A percentile compares a stretch with the other conserved stretches of the same genome.
Conservation (phyloP, 2,329 filamentous ascomycete species). For the Epichloe gansuensis region DNA sequence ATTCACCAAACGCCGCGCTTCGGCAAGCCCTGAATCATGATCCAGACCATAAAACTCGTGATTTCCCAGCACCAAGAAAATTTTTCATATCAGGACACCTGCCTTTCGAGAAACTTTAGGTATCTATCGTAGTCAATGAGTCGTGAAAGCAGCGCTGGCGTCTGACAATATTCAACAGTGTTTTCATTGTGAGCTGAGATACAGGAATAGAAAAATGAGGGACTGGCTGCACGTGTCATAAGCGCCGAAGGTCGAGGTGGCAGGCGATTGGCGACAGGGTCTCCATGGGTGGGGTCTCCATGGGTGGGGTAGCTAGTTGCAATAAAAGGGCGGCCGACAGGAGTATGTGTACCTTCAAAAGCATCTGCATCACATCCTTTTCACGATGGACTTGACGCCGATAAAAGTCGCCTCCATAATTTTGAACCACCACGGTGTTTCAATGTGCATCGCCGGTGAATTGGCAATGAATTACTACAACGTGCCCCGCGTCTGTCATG, state of each 20-base stretch:
- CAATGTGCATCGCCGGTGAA: constrained; percentile 7
- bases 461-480: constrained; percentile 10
- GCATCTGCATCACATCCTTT: not conserved
- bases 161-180: constrained; percentile 1
- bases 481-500: constrained; percentile 8
- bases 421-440: constrained; percentile 5
- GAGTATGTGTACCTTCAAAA: not conserved
- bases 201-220: not conserved
- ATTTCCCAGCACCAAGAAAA: constrained; percentile 40
- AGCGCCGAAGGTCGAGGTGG: not conserved
- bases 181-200: not conserved
- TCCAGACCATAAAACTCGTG: constrained; percentile 40
- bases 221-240: not conserved
- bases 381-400: constrained; percentile 4
- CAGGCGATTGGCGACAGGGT: not conserved
- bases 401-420: constrained; percentile 1
- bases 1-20: constrained; percentile 23
- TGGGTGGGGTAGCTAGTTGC: not conserved
- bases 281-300: no score
- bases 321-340: not conserved
- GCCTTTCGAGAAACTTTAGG: constrained; percentile 28
- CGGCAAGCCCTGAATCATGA: constrained; percentile 24
- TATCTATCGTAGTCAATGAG: constrained; percentile 34
- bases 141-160: constrained; percentile 10
- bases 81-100: constrained; percentile 28